These are phyloP conservation scores for Grammothele lineata DNA, from an alignment of 768 basidiomycete genomes.

Conservation along the genomic window DNA sequence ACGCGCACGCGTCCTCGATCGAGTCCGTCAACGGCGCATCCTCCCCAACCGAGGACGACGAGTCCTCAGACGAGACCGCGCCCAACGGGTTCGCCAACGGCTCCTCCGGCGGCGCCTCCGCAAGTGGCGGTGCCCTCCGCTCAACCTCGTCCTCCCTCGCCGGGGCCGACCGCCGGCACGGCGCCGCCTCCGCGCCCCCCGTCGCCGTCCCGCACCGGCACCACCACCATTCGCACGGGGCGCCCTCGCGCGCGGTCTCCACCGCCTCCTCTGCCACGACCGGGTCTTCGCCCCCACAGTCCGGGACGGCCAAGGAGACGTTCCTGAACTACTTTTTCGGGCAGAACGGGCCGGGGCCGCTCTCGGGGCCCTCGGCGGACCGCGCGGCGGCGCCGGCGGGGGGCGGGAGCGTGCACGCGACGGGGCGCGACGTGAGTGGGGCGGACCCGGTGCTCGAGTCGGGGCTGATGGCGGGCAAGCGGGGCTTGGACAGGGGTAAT, in stretches of 20 bases:
- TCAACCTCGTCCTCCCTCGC: constrained; percentile 74
- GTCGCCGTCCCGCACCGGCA: constrained; percentile 22
- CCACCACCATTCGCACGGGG: constrained; percentile 24
- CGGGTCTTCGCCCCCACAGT: constrained; percentile 10
- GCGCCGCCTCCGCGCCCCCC: constrained; percentile 31
- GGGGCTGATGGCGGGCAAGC: constrained; percentile 65
- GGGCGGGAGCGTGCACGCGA: constrained; percentile 33
- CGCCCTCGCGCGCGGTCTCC: constrained; percentile 17
- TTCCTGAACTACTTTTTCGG: constrained; percentile 99
- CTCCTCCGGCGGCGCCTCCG: too few relatives aligned
- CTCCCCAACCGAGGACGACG: constrained; percentile 62
- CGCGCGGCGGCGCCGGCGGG: constrained; percentile 19
- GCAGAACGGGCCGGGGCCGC: constrained; percentile 77
- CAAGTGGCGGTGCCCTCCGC: constrained; percentile 44
- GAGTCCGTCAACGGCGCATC: constrained; percentile 58
- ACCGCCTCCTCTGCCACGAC: constrained; percentile 1
- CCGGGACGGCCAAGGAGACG: constrained; percentile 72
- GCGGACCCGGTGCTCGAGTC: constrained; percentile 45
- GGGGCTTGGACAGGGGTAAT: constrained; percentile 65
- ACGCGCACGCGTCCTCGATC: constrained; percentile 52
- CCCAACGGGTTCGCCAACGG: constrained; percentile 52
- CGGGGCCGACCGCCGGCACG: constrained; percentile 55
- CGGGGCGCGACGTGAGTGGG: constrained; percentile 63
- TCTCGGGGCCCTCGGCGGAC: constrained; percentile 51
- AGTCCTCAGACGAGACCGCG: constrained; percentile 51